Base-by-base conservation (phyloP, 2,329 filamentous ascomycete genomes). In the Penicillium sp. region DNA sequence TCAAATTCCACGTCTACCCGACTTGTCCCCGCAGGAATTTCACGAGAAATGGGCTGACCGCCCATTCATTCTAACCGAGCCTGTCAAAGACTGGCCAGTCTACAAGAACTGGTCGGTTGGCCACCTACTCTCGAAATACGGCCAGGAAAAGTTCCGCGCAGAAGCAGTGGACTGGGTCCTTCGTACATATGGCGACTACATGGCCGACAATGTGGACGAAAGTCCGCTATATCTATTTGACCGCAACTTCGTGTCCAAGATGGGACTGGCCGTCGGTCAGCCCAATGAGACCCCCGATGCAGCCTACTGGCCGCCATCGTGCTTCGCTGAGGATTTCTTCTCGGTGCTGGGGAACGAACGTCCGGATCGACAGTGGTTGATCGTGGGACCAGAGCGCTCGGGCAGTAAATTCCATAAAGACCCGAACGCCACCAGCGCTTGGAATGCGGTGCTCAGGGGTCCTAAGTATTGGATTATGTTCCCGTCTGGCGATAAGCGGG, bases 381-480 rank as follows among this genome's bases (percentile, higher is more conserved):
- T 97, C 67, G 82, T 97, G 61, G 92, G 93, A 0, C 92, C 93
- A 1, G 85, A 87, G 59, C 82, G 92, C 55, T 95, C 90, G 68
- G 93, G 93, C 27, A 95, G 90, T 62, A 97, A 92, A 4, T 97
- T 97, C 70, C 93, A 97, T 78, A 97, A 97, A 71, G 85, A 87
- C 64, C 85, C 84, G 2, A 87, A 87, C 68, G 84, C 82, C 1
- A 87, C 82, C 18, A 79, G 86, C 65, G 93, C 94, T 0, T 97
- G 93, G 94, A 97, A 97, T 70, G 93, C 92, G 1, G 90, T 97
- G 14, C 79, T 97, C 26, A 85, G 88, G 56, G 94, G 93, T 5
- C 85, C 88, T 31, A 97, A 97, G 70, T 97, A 97, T 79, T 97
- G 94, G 93, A 93, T 97, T 72, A 95, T 97, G 91, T 97, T 97